These are phyloP conservation scores for Boletellus ananiceps DNA, from an alignment of 768 basidiomycete genomes.

Conservation along the genomic window DNA sequence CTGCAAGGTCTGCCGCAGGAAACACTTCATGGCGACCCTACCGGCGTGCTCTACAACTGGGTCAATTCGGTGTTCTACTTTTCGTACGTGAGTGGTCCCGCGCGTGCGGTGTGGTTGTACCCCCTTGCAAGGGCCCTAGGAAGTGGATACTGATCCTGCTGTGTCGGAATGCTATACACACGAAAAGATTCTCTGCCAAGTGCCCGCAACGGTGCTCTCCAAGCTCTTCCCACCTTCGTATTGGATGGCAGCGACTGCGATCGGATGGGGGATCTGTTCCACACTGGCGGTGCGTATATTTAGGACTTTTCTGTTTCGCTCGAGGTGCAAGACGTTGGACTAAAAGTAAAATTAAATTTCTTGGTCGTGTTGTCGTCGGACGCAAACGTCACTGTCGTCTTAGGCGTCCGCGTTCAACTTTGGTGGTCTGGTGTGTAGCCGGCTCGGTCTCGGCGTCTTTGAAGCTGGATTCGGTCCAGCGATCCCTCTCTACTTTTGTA, in stretches of 20 bases:
- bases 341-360: background rate
- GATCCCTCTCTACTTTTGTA: conserved; percentile 76
- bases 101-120: too few relatives aligned
- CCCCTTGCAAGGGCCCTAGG: too few relatives aligned
- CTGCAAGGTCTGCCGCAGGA: conserved; percentile 70
- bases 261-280: conserved; percentile 76
- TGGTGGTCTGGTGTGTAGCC: conserved; percentile 50
- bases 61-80: conserved; percentile 74
- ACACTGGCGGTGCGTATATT: conserved; percentile 54
- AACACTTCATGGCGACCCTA: conserved; percentile 60
- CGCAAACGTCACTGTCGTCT: too few relatives aligned
- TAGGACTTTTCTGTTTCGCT: too few relatives aligned
- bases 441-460: conserved; percentile 68
- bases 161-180: background rate
- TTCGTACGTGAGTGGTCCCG: conserved; percentile 52
- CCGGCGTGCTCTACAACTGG: conserved; percentile 67
- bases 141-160: background rate
- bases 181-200: conserved; percentile 60
- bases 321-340: background rate
- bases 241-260: conserved; percentile 61
- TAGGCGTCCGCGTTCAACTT: conserved; percentile 63
- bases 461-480: conserved; percentile 77
- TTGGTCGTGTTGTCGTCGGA: too few relatives aligned
- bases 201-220: conserved; percentile 60
- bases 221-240: conserved; percentile 65